These are phyloP conservation scores for Hypomontagnella monticulosa DNA, from an alignment of 495 filamentous ascomycete species.

Conservation along the genomic window DNA sequence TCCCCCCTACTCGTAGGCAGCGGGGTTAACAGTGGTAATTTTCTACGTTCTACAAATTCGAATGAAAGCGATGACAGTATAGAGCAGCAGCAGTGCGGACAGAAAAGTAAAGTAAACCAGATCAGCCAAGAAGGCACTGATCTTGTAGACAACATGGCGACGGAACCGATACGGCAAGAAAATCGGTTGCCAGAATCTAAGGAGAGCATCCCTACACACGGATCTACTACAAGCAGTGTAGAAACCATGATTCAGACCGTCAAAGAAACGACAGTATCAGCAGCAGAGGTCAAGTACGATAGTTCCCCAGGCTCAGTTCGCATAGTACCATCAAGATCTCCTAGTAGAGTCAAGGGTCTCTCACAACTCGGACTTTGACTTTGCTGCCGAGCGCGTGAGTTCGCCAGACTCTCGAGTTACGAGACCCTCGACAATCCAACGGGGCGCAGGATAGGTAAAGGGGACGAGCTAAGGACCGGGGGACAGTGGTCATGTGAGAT, in stretches of 20 bases:
- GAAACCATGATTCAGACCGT: slow-evolving; percentile 3
- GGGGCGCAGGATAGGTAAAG: neutral
- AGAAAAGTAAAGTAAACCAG: neutral
- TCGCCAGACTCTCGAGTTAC: neutral
- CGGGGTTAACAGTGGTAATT: neutral
- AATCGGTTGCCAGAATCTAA: neutral
- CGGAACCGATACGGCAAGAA: neutral
- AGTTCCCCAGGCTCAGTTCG: neutral
- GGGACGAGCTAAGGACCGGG: neutral
- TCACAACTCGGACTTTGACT: neutral
- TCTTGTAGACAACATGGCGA: neutral
- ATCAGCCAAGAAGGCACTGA: neutral
- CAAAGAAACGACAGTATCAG: neutral
- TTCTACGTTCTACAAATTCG: neutral
- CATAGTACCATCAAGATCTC: neutral
- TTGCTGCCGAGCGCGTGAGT: neutral
- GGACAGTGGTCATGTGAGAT: too few relatives aligned
- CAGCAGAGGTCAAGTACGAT: neutral
- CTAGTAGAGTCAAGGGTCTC: neutral
- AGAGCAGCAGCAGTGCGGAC: neutral
- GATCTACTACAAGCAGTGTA: slow-evolving; percentile 3
- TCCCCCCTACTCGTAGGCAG: neutral
- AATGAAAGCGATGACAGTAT: neutral
- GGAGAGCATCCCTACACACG: neutral
- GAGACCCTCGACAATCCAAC: neutral